phyloP scores from a whole-genome alignment of 2,329 filamentous ascomycete species.

The Colletotrichum nymphaeae region DNA sequence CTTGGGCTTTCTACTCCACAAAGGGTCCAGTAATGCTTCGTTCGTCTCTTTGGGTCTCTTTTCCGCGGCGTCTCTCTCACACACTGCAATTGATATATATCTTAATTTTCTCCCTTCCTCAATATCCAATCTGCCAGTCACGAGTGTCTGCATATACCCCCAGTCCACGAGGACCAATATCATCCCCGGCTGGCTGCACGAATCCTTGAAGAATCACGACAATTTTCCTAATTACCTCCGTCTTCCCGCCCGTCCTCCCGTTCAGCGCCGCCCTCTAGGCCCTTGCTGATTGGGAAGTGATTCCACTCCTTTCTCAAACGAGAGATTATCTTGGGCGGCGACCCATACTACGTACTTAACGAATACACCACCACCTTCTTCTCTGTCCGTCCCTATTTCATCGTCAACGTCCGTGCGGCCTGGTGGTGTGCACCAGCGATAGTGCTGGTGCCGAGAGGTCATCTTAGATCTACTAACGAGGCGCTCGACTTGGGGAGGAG shows the following conservation, averaged over 20 bases:
- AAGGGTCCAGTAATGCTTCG: conserved; percentile 26
- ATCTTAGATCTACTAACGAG: background rate
- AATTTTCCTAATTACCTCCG: background rate
- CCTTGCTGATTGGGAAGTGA: background rate
- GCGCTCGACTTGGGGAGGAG: conserved; percentile 1
- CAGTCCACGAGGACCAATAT: background rate
- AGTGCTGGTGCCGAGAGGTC: background rate
- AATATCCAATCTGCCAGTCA: background rate
- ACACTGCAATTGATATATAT: background rate
- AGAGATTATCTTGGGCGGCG: background rate
- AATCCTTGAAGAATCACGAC: background rate
- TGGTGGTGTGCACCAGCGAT: background rate
- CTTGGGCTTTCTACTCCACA: conserved; percentile 20
- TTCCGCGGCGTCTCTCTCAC: background rate
- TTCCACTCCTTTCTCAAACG: background rate
- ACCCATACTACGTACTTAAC: background rate
- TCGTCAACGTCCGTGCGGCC: background rate
- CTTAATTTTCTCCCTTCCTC: conserved; percentile 15
- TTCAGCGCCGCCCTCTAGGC: no score
- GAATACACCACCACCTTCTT: background rate
- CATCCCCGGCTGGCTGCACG: no score
- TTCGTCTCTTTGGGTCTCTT: conserved; percentile 12
- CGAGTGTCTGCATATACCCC: background rate
- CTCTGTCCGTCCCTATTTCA: background rate
- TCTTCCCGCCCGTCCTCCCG: background rate